Base-by-base conservation (phyloP, 768 basidiomycete species). In the Galerina marginata region DNA sequence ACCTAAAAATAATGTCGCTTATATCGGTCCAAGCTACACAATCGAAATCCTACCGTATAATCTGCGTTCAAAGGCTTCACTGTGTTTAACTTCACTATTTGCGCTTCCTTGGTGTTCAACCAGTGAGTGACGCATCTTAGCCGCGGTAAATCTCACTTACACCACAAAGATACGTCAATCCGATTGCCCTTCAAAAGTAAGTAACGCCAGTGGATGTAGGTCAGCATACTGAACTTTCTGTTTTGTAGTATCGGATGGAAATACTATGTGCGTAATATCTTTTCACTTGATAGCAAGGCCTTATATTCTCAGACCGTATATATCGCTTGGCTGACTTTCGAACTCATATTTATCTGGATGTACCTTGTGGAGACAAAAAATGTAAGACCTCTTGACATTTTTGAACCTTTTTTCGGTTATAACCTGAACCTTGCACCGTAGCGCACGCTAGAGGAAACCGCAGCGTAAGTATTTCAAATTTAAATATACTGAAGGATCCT, bases 21-120 rank as follows among this genome's bases (percentile, higher is more conserved):
- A 14, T n/a, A 9, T 29, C n/a, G 7, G 7, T 16, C 7, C n/a
- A 36, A 73, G 72, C 1, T 73, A 73, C 53, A 69, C 72, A 6
- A 67, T 73, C 36, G 72, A 73, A 53, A 73, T 73, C 37, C 51
- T 73, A n/a, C 72, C 72, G 1, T 73, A 64, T 48, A 63, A 68
- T 16, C 59, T 91, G 46, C 87, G 90, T 64, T 87, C 89, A 89
- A 89, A 74, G 89, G 88, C 25, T 83, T 87, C 71, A 85, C 80
- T 59, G 59, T 89, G 42, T 86, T 90, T 75, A 85, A 80, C 66
- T 85, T 90, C 69, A 74, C 79, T 37, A 79, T 88, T 63, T 86
- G 85, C 20, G 61, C 83, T 59, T 78, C 88, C 6, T 79, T 90
- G 57, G 85, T 91, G 65, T 87, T 91, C 67, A 89, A 89, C 67